Base-by-base conservation (phyloP, 2,329 filamentous ascomycete species). In the Fusarium buharicum region DNA sequence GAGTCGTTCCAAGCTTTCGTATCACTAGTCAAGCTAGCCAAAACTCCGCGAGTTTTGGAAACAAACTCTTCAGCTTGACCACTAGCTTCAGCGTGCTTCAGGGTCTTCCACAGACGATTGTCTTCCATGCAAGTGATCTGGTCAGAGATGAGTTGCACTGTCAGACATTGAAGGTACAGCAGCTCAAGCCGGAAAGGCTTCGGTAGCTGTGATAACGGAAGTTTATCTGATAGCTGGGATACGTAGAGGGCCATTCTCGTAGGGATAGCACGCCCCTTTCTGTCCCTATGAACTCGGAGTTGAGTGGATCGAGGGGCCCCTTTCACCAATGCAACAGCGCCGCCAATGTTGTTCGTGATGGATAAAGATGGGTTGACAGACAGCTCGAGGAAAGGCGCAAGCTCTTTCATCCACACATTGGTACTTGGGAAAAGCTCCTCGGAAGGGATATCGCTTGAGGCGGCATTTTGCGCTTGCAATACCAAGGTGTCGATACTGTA, bases 161-260 rank as follows among this genome's bases (percentile, higher is more conserved):
- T 83, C 9, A 88, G 69, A 36, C 76, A 78, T 5, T 87, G 77
- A 1, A 83, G 75, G 58, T 82, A 81, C 1, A 88, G 48, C 2
- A 86, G 67, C 51, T 87, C 82, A 9, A 81, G 73, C 47, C 81
- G 79, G 17, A 78, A 75, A 2, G 77, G 70, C 3, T 70, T 68
- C 1, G 82, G 77, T 0, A 85, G 59, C 0, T 73, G 66, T 0
- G 76, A 65, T 1, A 82, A 51, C 3, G 78, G 66, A 10, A 82
- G 65, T 0, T 77, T 75, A 1, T 74, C 70, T 0, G 93, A 72
- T 0, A 95, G 72, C 44, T 82, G 82, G 6, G 82, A 79, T 0
- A 86, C 84, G 72, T 93, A 97, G 44, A 89, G 81, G 1, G 89
- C 86, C 78, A 96, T 90, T 51, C 94, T 84, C 13, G 91, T 85